Conservation (phyloP, 768 basidiomycete species). For the Macrocybe gigantea region DNA sequence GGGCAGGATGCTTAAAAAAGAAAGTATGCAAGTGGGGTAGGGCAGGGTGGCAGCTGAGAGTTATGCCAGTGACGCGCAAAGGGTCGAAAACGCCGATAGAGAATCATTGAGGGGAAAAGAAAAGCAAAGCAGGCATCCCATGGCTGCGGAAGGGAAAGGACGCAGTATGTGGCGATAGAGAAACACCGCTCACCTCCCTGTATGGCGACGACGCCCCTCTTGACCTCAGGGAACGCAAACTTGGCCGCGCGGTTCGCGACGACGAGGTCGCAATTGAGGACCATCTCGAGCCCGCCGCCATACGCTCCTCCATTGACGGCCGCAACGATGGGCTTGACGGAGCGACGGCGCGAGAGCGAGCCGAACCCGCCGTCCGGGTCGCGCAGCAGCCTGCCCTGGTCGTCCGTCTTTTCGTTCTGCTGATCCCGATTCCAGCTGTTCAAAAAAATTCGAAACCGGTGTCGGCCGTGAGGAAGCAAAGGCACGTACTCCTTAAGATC, state of each 20-base stretch:
- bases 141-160: too few species aligned
- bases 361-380: slow-evolving; percentile 57
- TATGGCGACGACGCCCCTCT: slow-evolving; percentile 66
- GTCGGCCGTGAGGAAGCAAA: background rate
- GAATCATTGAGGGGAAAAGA: too few species aligned
- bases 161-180: too few species aligned
- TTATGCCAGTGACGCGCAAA: too few species aligned
- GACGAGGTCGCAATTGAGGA: slow-evolving; percentile 76
- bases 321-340: slow-evolving; percentile 71
- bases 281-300: slow-evolving; percentile 61
- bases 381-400: slow-evolving; percentile 34
- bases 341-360: slow-evolving; percentile 62
- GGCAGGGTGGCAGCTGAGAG: too few species aligned
- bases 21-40: background rate
- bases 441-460: background rate
- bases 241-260: slow-evolving; percentile 60
- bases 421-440: slow-evolving; percentile 58
- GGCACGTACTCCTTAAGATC: slow-evolving; percentile 64
- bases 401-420: slow-evolving; percentile 32
- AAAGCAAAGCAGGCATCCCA: background rate
- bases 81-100: too few species aligned
- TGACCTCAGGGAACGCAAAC: slow-evolving; percentile 76
- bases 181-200: slow-evolving; percentile 52
- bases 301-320: slow-evolving; percentile 74
- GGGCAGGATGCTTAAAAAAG: background rate